Base-by-base conservation (phyloP, 139 green algal genomes). In the Trebouxia sp. region DNA sequence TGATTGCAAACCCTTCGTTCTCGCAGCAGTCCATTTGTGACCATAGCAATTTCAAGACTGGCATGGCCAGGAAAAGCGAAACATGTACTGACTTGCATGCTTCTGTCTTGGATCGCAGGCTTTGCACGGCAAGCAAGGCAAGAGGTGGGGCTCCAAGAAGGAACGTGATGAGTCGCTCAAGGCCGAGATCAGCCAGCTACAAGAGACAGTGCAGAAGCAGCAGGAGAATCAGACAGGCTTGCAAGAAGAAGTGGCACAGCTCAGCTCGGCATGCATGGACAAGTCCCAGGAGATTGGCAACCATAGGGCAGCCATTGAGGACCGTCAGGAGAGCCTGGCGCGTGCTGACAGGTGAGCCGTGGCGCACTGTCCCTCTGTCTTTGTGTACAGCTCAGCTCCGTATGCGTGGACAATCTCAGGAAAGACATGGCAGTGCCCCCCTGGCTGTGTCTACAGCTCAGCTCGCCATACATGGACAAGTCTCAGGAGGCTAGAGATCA, bases 131-230 rank as follows among this genome's bases (percentile, higher is more conserved):
- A 97, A 96, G 90, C 87, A 94, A 76, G 94, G 72, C 7, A 72
- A 43, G 35, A 86, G 92, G 83, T 98, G 95, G 70, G 39, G 37
- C 5, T 91, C 42, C 32, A 81, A 84, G 80, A 65, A 84, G 35
- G 95, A 98, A 82, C 87, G 95, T 0, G 94, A 98, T 80, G 83
- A 80, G 53, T 90, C 78, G 65, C 75, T 98, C 8, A 79, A 84
- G 24, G 88, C 89, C 41, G 87, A 96, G 85, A 86, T 95, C 42
- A 51, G 32, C 7, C 47, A 83, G 48, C 83, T 92, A 65, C 53
- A 87, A 65, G 41, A 76, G 38, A 72, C 76, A 2, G 41, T 74
- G 14, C 24, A 65, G 5, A 76, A 50, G 30, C 87, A 87, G 81
- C 30, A 76, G 45, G 14, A 43, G 20, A 83, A 74, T 80, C 75